Evolutionary conservation across 192 early-diverging fungal species (phyloP).

Genomic region (Phlyctochytrium arcticum): DNA sequence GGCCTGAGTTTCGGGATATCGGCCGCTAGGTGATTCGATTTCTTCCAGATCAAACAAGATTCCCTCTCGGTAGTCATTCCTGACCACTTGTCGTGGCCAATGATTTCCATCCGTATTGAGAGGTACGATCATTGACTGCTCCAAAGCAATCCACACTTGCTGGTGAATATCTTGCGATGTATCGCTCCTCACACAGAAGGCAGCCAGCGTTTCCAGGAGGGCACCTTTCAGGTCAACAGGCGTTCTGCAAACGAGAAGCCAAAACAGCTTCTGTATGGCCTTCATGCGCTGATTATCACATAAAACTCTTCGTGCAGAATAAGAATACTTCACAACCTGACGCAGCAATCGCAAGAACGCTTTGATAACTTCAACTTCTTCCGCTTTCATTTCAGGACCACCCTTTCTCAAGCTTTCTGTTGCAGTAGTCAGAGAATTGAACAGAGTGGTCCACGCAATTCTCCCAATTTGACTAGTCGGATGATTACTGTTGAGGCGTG

Average conservation of each 20-base stretch:
- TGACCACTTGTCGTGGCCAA: background rate
- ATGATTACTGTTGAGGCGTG: constrained; percentile 46
- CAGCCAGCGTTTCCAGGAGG: constrained; percentile 72
- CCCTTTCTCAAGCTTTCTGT: constrained; percentile 29
- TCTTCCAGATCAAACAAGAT: constrained; percentile 79
- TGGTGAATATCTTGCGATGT: constrained; percentile 54
- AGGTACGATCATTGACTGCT: constrained; percentile 65
- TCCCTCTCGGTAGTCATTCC: constrained; percentile 33
- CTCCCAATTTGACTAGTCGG: constrained; percentile 14
- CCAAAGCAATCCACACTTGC: constrained; percentile 77
- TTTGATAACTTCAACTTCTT: constrained; percentile 69
- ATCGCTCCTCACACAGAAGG: constrained; percentile 67
- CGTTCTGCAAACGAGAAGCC: constrained; percentile 73
- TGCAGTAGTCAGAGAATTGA: constrained; percentile 70
- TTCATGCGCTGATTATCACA: constrained; percentile 65
- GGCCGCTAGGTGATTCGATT: constrained; percentile 68
- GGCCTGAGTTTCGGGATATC: constrained; percentile 83
- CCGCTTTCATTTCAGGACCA: constrained; percentile 57
- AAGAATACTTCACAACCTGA: constrained; percentile 75
- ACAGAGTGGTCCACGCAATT: constrained; percentile 67
- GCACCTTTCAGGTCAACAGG: constrained; percentile 77
- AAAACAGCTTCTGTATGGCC: constrained; percentile 70
- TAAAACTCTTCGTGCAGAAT: constrained; percentile 60
- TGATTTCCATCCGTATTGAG: constrained; percentile 7
- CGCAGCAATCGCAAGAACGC: constrained; percentile 73